Evolutionary conservation across 805 yeast genomes (phyloP), one percentile per base, ranked within the genome.

Genomic region (Tetrapisispora namnaoensis): DNA sequence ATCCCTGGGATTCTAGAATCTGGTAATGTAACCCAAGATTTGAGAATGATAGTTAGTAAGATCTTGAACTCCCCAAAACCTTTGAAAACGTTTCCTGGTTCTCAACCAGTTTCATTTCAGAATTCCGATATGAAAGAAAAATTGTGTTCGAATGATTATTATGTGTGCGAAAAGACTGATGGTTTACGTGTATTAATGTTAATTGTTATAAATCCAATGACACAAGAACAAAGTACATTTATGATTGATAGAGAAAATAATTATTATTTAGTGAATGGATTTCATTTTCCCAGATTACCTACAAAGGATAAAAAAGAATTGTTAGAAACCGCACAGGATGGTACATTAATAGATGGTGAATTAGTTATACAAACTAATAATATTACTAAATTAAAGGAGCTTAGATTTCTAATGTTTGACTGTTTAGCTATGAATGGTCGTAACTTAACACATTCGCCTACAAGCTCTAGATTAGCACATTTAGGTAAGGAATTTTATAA

Each of bases 151-250:
- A 80, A 82, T 50, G 98, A 95, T 59, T 93, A 90, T 62, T 82
- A 81, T 55, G 99, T 93, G 0, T 95, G 99, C 69, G 99, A 93
- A 60, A 93, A 93, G 63, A 79, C 93, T 0, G 99, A 93, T 67
- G 99, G 99, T 0, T 70, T 91, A 44, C 72, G 99, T 47, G 88
- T 95, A 50, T 70, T 93, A 47, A 72, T 93, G 73, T 75, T 84
- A 46, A 74, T 82, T 4, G 67, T 85, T 28, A 68, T 77, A 8
- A 69, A 78, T 54, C 83, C 82, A 48, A 83, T 84, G 14, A 78
- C 80, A 7, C 81, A 80, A 28, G 91, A 87, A 43, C 98, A 93
- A 63, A 91, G 95, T 3, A 86, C 88, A 8, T 93, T 89, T 59
- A 70, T 93, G 55, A 83, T 93, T 37, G 91, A 95, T 30, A 74